Evolutionary conservation across 176 grass and related monocot genomes (phyloP).

Genomic region (Raddia distichophylla): DNA sequence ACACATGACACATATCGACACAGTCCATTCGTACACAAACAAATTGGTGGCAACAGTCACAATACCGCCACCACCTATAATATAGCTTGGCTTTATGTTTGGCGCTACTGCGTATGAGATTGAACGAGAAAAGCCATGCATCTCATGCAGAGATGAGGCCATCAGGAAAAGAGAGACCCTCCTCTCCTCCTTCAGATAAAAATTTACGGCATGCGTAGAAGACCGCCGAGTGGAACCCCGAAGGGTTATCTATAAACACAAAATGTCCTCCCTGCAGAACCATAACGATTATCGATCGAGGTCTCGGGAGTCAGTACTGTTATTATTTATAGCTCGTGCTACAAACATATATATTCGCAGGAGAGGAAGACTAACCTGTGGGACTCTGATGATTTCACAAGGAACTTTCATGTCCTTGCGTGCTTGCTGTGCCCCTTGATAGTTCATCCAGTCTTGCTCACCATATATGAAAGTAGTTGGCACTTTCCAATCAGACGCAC

Average conservation of each 20-base stretch:
- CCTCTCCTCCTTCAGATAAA: slow-evolving; percentile 47
- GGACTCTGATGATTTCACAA: slow-evolving; percentile 94
- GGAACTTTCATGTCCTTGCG: slow-evolving; percentile 90
- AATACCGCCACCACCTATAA: background rate
- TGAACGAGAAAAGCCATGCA: background rate
- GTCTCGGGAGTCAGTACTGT: background rate
- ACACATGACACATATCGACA: background rate
- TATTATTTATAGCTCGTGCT: background rate
- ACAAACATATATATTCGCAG: background rate
- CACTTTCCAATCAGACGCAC: slow-evolving; percentile 91
- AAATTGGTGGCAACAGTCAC: background rate
- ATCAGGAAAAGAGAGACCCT: slow-evolving; percentile 65
- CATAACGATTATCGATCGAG: background rate
- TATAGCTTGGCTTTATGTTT: slow-evolving; percentile 2
- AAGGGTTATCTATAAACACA: slow-evolving; percentile 96
- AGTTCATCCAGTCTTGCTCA: slow-evolving; percentile 94
- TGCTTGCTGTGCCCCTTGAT: slow-evolving; percentile 84
- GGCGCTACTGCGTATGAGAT: background rate
- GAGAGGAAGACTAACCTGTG: slow-evolving; percentile 58
- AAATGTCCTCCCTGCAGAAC: slow-evolving; percentile 80
- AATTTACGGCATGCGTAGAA: slow-evolving; percentile 76
- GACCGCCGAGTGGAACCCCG: slow-evolving; percentile 74
- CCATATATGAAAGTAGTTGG: slow-evolving; percentile 98
- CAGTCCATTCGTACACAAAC: slow-evolving; percentile 1
- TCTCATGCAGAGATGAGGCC: slow-evolving; percentile 61